These are phyloP conservation scores for Wickerhamomyces silvicola DNA, from an alignment of 805 yeast species.

Conservation along the genomic window DNA sequence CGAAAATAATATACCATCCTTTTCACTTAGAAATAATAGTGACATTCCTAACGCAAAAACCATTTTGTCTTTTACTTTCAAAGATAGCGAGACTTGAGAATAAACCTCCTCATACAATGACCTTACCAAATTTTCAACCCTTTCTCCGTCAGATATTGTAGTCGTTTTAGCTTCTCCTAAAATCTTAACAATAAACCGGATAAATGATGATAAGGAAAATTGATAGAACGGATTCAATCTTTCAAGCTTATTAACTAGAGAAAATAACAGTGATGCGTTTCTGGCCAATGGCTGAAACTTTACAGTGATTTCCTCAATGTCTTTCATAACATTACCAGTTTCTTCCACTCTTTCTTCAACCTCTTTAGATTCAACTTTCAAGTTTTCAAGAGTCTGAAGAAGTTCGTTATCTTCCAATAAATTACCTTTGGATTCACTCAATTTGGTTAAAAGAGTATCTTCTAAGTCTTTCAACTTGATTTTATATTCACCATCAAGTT, in stretches of 20 bases:
- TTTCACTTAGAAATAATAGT: conserved; percentile 17
- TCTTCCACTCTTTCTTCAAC: conserved; percentile 49
- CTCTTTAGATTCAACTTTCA: conserved; percentile 57
- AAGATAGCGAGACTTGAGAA: conserved; percentile 35
- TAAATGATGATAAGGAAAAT: conserved; percentile 44
- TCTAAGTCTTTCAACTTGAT: conserved; percentile 52
- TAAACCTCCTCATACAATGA: conserved; percentile 42
- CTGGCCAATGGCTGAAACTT: conserved; percentile 49
- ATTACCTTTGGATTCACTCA: conserved; percentile 52
- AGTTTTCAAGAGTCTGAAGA: conserved; percentile 49
- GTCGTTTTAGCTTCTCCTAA: conserved; percentile 6
- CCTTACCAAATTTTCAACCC: conserved; percentile 28
- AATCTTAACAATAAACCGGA: conserved; percentile 28
- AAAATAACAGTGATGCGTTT: conserved; percentile 45
- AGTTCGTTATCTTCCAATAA: conserved; percentile 64
- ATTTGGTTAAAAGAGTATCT: conserved; percentile 44
- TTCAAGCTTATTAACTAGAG: conserved; percentile 37
- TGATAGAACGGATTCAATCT: conserved; percentile 48
- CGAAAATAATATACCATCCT: conserved; percentile 12
- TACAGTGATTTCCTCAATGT: conserved; percentile 42
- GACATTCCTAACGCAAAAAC: conserved; percentile 35
- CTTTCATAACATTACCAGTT: conserved; percentile 46
- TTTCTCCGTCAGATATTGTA: background rate
- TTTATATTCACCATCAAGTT: conserved; percentile 54
- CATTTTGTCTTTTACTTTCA: conserved; percentile 29